Evolutionary conservation across 176 grass and related monocot species (phyloP), one percentile per base, ranked within the genome.

Genomic region (Poa annua): DNA sequence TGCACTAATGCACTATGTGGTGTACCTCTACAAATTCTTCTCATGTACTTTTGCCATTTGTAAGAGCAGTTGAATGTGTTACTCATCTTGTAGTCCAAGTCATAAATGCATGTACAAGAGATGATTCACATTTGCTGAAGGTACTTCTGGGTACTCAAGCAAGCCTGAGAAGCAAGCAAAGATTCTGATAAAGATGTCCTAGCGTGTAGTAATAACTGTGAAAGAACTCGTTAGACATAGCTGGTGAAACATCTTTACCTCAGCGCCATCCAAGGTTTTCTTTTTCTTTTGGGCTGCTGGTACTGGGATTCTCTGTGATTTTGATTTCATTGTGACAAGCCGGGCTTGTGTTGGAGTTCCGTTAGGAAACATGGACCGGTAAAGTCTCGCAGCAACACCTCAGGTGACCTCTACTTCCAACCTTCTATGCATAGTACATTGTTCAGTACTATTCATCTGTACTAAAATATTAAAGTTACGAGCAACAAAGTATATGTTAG

Each of bases 131-230:
- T 87, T 85, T 85, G 75, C 88, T 22, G 85, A 92, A 86, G 82
- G 82, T 33, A 92, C 89, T 90, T 88, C 45, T 73, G 62, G 77
- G 80, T 85, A 76, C 85, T 88, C 75, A 67, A 83, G 19, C 88
- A 71, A 83, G 11, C 84, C 81, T 75, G 57, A 86, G 74, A 64
- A 86, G 80, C 73, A 81, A 81, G 80, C 83, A 36, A 80, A 80
- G 66, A 84, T 87, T 77, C 82, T 92, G 22, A 83, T 89, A 65
- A 89, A 85, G 51, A 64, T 92, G 35, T 78, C 84, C 26, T 79
- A 81, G 42, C 82, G 80, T 25, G 45, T 78, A 67, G 36, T 75
- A 76, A 84, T 87, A 47, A 87, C 74, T 10, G 71, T 76, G 71
- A 80, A 45, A 82, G 68, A 91, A 88, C 20, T 56, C 34, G 49